Conservation (phyloP, 441 rosid species). For the Croton setiger region DNA sequence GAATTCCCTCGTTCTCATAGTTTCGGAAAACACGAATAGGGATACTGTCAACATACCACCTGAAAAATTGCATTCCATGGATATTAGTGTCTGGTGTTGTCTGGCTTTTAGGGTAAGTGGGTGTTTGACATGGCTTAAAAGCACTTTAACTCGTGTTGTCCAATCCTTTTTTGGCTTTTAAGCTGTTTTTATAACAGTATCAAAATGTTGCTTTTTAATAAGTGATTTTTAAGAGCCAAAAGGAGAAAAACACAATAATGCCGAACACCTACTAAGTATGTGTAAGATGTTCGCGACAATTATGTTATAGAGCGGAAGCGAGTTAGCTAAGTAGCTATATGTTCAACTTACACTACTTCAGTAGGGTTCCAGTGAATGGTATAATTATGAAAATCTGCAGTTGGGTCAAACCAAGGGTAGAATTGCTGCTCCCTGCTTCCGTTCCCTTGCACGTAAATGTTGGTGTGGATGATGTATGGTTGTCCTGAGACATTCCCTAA, state of each 20-base stretch:
- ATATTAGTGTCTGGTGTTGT: neutral
- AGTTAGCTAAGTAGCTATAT: neutral
- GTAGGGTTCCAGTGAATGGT: conserved; percentile 69
- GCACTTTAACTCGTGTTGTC: no score
- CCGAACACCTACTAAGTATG: no score
- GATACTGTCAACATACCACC: conserved; percentile 51
- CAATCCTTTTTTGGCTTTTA: no score
- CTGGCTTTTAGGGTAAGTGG: neutral
- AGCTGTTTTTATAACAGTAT: no score
- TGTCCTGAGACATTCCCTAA: conserved; percentile 54
- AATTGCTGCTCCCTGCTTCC: conserved; percentile 78
- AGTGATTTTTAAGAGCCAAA: no score
- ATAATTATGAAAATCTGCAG: conserved; percentile 63
- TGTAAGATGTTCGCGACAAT: neutral
- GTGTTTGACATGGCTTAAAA: neutral
- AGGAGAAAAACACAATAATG: no score
- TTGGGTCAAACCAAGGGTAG: conserved; percentile 70
- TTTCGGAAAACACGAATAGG: conserved; percentile 67
- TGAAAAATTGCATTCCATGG: conserved; percentile 19
- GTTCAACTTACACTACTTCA: conserved; percentile 35
- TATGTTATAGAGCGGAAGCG: conserved; percentile 1
- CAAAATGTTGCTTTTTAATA: no score
- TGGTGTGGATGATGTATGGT: conserved; percentile 65
- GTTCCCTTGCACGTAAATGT: conserved; percentile 51
- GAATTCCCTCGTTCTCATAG: conserved; percentile 41